Evolutionary conservation across 2,329 filamentous ascomycete genomes (phyloP).

Genomic region (Apiospora marii): DNA sequence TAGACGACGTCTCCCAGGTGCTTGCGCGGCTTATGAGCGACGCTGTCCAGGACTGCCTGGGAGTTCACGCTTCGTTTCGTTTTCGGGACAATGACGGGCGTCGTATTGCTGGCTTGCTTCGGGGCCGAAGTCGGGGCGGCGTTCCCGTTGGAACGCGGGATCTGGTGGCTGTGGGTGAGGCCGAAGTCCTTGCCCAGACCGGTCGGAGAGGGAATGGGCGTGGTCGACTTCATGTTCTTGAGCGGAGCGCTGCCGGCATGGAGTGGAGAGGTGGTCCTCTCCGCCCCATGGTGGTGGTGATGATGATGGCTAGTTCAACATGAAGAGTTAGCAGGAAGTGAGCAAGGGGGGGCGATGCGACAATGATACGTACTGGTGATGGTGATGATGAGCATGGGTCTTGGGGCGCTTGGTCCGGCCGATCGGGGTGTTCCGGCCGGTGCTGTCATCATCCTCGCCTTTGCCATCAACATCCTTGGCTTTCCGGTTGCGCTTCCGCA

Average conservation of each 20-base stretch:
- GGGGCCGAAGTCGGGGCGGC: slow-evolving; percentile 32
- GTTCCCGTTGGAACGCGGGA: slow-evolving; percentile 49
- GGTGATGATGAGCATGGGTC: slow-evolving; percentile 68
- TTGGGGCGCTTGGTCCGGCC: slow-evolving; percentile 72
- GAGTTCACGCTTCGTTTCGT: slow-evolving; percentile 73
- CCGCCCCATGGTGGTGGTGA: slow-evolving; percentile 66
- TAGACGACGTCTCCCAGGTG: slow-evolving; percentile 90
- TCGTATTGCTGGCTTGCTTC: slow-evolving; percentile 41
- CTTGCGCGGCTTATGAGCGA: slow-evolving; percentile 73
- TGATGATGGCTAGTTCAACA: slow-evolving; percentile 36
- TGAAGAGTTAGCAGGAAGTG: not conserved
- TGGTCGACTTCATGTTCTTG: slow-evolving; percentile 58
- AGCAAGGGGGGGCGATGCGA: slow-evolving; percentile 3
- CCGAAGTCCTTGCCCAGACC: slow-evolving; percentile 47
- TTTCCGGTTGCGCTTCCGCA: slow-evolving; percentile 69
- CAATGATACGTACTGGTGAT: slow-evolving; percentile 67
- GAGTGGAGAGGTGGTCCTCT: slow-evolving; percentile 54
- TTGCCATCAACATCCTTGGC: slow-evolving; percentile 77
- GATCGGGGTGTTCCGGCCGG: slow-evolving; percentile 67
- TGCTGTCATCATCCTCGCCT: slow-evolving; percentile 65
- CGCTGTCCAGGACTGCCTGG: slow-evolving; percentile 74
- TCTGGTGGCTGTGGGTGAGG: slow-evolving; percentile 59
- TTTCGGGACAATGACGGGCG: slow-evolving; percentile 58
- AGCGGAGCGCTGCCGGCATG: slow-evolving; percentile 52
- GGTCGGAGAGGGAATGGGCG: slow-evolving; percentile 54